Conservation (phyloP, 2,329 filamentous ascomycete genomes). For the Aspergillus fumigatus region DNA sequence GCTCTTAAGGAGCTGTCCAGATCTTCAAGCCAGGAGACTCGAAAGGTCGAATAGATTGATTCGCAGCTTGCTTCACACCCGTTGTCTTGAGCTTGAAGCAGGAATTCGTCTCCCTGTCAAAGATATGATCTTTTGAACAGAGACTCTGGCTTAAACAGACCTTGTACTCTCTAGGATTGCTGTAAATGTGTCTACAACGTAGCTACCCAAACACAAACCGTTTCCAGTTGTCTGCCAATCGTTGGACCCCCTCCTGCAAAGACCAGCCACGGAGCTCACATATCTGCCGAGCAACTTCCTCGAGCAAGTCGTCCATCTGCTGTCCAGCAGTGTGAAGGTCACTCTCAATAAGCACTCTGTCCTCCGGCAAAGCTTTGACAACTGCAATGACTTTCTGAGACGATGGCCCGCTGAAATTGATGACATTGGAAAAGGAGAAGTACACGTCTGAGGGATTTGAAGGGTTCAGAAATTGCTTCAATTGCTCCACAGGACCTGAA, state of each 20-base stretch:
- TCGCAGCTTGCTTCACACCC: too few species aligned
- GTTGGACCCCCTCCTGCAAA: conserved; percentile 64
- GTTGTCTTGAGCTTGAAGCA: background rate
- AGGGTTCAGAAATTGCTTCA: conserved; percentile 73
- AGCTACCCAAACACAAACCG: conserved; percentile 65
- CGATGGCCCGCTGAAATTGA: conserved; percentile 64
- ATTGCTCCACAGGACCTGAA: conserved; percentile 68
- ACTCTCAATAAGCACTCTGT: conserved; percentile 80
- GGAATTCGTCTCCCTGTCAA: background rate
- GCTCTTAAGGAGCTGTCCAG: too few species aligned
- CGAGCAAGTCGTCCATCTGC: conserved; percentile 71
- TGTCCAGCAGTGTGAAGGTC: conserved; percentile 80
- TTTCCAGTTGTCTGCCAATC: conserved; percentile 69
- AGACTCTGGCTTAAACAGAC: background rate
- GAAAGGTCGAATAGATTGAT: too few species aligned
- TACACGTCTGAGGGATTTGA: conserved; percentile 72
- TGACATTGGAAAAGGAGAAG: conserved; percentile 79
- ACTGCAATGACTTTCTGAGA: conserved; percentile 59
- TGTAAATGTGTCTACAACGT: background rate
- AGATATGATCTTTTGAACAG: background rate
- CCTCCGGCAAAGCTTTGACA: conserved; percentile 68
- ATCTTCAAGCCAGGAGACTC: too few species aligned
- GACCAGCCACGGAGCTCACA: conserved; percentile 75
- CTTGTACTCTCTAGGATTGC: background rate
- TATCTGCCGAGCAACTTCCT: conserved; percentile 69